Conservation (phyloP, 1,139 yeast species). For the Eremothecium sinecaudum region DNA sequence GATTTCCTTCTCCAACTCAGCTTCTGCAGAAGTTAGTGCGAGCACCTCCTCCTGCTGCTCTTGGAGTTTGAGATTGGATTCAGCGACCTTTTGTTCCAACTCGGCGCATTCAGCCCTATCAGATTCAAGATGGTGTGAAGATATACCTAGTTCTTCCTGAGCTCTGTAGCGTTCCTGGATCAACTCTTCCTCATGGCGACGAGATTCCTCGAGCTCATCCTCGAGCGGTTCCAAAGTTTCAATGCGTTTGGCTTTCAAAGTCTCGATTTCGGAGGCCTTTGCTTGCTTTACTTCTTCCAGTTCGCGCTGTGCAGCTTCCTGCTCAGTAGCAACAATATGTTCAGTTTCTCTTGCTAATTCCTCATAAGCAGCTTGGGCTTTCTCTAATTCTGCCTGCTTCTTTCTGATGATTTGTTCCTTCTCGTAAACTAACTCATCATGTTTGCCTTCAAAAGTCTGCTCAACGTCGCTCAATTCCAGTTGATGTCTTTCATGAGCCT, state of each 20-base stretch:
- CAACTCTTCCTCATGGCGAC: too few species aligned
- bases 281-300: constrained; percentile 22
- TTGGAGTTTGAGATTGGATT: constrained; percentile 19
- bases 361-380: background rate
- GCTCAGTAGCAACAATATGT: constrained; percentile 9
- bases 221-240: too few species aligned
- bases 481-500: constrained; percentile 27
- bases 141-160: too few species aligned
- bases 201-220: too few species aligned
- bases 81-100: constrained; percentile 19
- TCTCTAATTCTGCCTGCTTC: constrained; percentile 25
- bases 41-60: constrained; percentile 17
- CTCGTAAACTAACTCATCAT: constrained; percentile 23
- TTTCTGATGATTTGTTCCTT: constrained; percentile 19
- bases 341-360: constrained; percentile 1
- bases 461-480: constrained; percentile 20
- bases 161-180: constrained; percentile 20
- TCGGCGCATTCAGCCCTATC: constrained; percentile 22
- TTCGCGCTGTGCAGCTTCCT: constrained; percentile 7
- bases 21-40: constrained; percentile 16
- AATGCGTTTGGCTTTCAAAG: too few species aligned
- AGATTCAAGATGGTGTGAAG: constrained; percentile 18
- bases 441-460: constrained; percentile 24
- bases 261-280: constrained; percentile 6
- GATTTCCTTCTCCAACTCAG: constrained; percentile 14